phyloP scores from a whole-genome alignment of 306 rosid species.

The Erythrophleum fordii region DNA sequence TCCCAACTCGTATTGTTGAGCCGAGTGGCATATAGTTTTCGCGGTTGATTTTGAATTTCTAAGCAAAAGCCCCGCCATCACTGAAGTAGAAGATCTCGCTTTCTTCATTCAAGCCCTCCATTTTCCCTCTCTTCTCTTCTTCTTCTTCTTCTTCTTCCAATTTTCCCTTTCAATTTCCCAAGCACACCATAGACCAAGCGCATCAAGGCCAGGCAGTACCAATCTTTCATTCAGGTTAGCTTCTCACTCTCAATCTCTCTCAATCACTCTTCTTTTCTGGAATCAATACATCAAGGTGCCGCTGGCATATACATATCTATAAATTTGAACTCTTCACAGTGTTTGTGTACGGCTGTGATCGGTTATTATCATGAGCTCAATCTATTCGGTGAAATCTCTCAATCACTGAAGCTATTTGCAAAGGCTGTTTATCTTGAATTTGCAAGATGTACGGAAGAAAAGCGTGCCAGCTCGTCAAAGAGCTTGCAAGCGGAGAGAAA shows the following conservation, averaged over 20 bases:
- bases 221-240: neutral
- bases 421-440: neutral
- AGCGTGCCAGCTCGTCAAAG: conserved; percentile 80
- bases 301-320: neutral
- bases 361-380: neutral
- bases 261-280: neutral
- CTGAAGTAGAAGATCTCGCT: neutral
- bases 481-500: conserved; percentile 65
- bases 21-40: neutral
- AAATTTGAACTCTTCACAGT: neutral
- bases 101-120: neutral
- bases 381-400: conserved; percentile 22
- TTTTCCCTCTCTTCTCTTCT: neutral
- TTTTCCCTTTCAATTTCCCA: neutral
- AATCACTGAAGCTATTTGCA: neutral
- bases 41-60: conserved; percentile 10
- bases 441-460: conserved; percentile 77
- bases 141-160: neutral
- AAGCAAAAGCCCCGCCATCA: neutral
- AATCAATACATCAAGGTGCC: neutral
- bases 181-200: neutral
- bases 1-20: too few species aligned
- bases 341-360: neutral
- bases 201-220: neutral
- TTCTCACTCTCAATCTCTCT: neutral